Base-by-base conservation (phyloP, 768 basidiomycete genomes). In the Xerocomellus amylosporus region DNA sequence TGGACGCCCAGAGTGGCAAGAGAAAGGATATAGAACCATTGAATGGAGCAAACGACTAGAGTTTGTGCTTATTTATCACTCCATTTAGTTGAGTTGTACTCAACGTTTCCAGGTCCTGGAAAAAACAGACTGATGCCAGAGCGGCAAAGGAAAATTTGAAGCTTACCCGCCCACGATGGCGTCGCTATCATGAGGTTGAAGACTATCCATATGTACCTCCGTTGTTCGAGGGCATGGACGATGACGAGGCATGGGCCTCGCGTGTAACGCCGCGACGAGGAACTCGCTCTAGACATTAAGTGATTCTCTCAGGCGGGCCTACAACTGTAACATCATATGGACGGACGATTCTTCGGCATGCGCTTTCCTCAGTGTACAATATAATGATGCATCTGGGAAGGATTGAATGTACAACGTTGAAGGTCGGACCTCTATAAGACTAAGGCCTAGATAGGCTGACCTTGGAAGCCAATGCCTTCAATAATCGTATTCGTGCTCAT, bases 41-140 rank as follows among this genome's bases (percentile, higher is more conserved):
- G 85, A 87, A 46, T 87, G 84, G 82, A 65, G 62, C 19, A 63
- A 59, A 38, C 77, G 87, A 51, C 77, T 81, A 66, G 73, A 76
- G 88, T 87, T 59, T 64, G 81, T 70, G 41, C 14, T 30, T 46
- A 20, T 53, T 49, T 26, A 13, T 33, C 19, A 30, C 40, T 36
- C 49, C 17, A 31, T 42, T 19, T 40, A 24, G 20, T 15, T 9
- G 36, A 20, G 26, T 15, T n/a, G 36, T 36, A 19, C 33, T 55
- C 28, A 47, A 22, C 12, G n/a, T 38, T 34, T 46, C 41, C 39
- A 64, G 64, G 46, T 59, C 59, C 33, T 62, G 79, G 82, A 66
- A 63, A 49, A 40, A 48, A 45, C 50, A 59, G 39, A 36, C 37
- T 39, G 49, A 58, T 20, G 48, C 12, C 14, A 61, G 54, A 49